Percentiles rank a stretch among this genome's conserved stretches.
Evolutionary conservation across 768 basidiomycete genomes (phyloP).

Genomic region (Xerocomus brunneocitrinus): DNA sequence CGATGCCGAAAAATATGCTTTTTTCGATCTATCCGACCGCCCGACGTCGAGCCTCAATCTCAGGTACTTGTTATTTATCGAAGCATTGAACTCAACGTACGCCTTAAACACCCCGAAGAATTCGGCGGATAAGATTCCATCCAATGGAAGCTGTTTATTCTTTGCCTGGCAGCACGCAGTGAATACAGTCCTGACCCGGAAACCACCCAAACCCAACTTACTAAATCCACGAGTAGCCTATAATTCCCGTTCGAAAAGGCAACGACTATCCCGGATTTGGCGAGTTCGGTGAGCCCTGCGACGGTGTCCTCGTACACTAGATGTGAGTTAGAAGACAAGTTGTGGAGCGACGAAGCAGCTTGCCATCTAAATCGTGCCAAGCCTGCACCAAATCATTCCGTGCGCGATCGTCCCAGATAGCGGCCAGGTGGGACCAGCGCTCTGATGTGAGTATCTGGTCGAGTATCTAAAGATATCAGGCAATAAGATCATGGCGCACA

Average conservation of each 20-base stretch:
- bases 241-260: constrained; percentile 65
- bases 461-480: constrained; percentile 40
- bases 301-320: constrained; percentile 58
- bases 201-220: constrained; percentile 14
- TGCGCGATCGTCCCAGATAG: constrained; percentile 39
- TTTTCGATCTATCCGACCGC: constrained; percentile 31
- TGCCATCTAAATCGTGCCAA: constrained; percentile 62
- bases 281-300: constrained; percentile 46
- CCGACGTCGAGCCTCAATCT: neutral
- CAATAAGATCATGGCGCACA: neutral
- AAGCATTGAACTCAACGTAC: constrained; percentile 33
- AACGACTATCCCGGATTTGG: constrained; percentile 46
- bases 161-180: constrained; percentile 43
- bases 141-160: constrained; percentile 58
- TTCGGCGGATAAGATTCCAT: constrained; percentile 56
- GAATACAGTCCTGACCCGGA: neutral
- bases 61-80: neutral
- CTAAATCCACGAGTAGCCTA: constrained; percentile 58
- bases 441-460: constrained; percentile 47
- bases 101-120: constrained; percentile 63
- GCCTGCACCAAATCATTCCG: constrained; percentile 42
- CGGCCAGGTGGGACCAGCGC: constrained; percentile 49
- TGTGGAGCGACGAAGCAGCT: neutral
- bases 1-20: constrained; percentile 46
- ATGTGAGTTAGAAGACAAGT: constrained; percentile 32